Evolutionary conservation across 805 yeast species (phyloP).

Genomic region (Yarrowia bubula): DNA sequence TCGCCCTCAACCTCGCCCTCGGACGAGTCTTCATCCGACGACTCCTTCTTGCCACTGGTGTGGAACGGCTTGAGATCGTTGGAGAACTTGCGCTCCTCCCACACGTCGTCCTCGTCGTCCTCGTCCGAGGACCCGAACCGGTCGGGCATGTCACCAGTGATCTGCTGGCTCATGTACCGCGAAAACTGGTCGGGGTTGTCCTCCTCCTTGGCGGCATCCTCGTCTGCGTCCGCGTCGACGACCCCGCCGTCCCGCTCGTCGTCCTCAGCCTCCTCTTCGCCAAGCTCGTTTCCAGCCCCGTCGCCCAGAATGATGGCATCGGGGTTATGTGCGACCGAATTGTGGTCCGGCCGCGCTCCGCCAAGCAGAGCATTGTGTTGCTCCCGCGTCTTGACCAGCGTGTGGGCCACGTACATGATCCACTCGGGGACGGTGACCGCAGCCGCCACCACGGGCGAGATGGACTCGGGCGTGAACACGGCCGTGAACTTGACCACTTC

Average conservation of each 20-base stretch:
- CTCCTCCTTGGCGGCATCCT: constrained; percentile 35
- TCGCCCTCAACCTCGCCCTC: constrained; percentile 5
- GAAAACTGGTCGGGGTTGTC: constrained; percentile 33
- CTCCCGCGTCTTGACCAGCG: constrained; percentile 77
- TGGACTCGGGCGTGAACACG: constrained; percentile 56
- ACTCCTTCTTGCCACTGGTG: constrained; percentile 11
- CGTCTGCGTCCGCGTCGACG: constrained; percentile 33
- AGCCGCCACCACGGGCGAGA: constrained; percentile 50
- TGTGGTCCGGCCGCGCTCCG: constrained; percentile 55
- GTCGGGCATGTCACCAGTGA: constrained; percentile 22
- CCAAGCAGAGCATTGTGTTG: constrained; percentile 93
- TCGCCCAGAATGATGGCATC: constrained; percentile 40
- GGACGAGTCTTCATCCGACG: constrained; percentile 14
- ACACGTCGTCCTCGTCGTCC: constrained; percentile 30
- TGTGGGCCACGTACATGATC: constrained; percentile 79
- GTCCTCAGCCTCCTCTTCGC: constrained; percentile 31
- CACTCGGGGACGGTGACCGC: constrained; percentile 56
- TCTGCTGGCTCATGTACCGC: constrained; percentile 27
- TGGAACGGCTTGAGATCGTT: constrained; percentile 23
- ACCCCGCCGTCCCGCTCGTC: constrained; percentile 33
- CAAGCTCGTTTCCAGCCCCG: constrained; percentile 34
- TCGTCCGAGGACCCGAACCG: constrained; percentile 27
- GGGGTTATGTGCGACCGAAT: constrained; percentile 39
- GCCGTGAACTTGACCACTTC: constrained; percentile 85
- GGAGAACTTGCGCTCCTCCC: constrained; percentile 28